These are phyloP conservation scores for Cymbidium sinense DNA, from an alignment of 106 monocot genomes.

Conservation along the genomic window DNA sequence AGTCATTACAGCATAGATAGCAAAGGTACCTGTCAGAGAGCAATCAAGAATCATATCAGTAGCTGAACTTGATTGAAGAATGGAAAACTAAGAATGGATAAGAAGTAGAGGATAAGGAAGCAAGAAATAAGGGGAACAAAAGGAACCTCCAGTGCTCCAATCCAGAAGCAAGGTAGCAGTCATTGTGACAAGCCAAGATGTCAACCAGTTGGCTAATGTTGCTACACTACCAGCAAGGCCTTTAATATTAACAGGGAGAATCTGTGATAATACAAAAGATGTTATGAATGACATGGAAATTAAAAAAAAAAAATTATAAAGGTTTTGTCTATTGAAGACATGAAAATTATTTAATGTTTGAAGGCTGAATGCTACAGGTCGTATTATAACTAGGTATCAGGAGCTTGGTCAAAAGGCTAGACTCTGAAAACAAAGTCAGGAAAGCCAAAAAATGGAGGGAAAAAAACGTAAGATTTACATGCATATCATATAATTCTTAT, in stretches of 20 bases:
- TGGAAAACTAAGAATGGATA: not conserved
- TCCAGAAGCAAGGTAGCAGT: conserved; percentile 72
- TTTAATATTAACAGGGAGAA: conserved; percentile 76
- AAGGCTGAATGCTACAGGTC: too few species aligned
- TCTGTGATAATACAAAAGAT: conserved; percentile 24
- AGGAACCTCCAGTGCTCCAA: conserved; percentile 87
- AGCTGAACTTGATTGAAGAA: not conserved
- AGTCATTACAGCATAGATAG: conserved; percentile 44
- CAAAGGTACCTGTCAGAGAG: conserved; percentile 51
- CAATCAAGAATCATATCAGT: not conserved
- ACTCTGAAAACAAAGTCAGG: too few species aligned
- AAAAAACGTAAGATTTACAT: too few species aligned
- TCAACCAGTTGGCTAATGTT: conserved; percentile 83
- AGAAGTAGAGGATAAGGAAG: conserved; percentile 4
- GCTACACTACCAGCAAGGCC: conserved; percentile 88
- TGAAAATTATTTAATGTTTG: too few species aligned
- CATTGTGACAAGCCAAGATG: conserved; percentile 74
- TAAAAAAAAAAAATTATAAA: not conserved
- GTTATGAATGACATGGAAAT: not conserved
- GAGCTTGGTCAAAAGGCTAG: too few species aligned
- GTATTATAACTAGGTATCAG: too few species aligned
- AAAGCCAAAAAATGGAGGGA: too few species aligned
- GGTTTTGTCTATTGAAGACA: not conserved
- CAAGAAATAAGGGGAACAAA: conserved; percentile 12
- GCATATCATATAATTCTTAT: too few species aligned